Conservation (phyloP, 148 eudicot species). For the Cornus suecica region DNA sequence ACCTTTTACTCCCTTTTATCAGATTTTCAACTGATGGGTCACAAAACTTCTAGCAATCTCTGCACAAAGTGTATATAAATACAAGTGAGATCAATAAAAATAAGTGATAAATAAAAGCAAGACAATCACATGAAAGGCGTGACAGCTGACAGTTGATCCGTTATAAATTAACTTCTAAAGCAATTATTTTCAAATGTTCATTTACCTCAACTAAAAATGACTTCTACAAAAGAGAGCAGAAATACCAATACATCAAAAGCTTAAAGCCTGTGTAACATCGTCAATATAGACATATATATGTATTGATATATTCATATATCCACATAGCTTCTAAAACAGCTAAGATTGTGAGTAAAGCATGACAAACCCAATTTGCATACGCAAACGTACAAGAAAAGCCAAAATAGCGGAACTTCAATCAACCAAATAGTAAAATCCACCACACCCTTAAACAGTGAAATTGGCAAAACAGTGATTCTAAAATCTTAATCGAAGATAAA, state of each 20-base stretch:
- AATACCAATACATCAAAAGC: constrained; percentile 2
- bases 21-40: constrained; percentile 7
- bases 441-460: neutral
- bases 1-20: constrained; percentile 19
- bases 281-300: neutral
- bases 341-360: neutral
- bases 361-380: neutral
- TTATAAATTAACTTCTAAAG: neutral
- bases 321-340: neutral
- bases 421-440: neutral
- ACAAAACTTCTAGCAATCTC: constrained; percentile 23
- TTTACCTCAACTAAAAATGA: constrained; percentile 8
- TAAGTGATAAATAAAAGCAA: neutral
- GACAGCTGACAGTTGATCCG: constrained; percentile 1
- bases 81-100: neutral
- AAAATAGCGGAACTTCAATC: neutral
- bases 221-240: constrained; percentile 1
- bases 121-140: constrained; percentile 33
- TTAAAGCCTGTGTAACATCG: neutral
- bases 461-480: neutral
- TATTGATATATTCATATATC: neutral
- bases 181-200: neutral
- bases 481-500: neutral
- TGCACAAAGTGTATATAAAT: constrained; percentile 19
- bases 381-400: neutral